Base-by-base conservation (phyloP, 1,284 basidiomycete genomes). In the Puccinia triticina region DNA sequence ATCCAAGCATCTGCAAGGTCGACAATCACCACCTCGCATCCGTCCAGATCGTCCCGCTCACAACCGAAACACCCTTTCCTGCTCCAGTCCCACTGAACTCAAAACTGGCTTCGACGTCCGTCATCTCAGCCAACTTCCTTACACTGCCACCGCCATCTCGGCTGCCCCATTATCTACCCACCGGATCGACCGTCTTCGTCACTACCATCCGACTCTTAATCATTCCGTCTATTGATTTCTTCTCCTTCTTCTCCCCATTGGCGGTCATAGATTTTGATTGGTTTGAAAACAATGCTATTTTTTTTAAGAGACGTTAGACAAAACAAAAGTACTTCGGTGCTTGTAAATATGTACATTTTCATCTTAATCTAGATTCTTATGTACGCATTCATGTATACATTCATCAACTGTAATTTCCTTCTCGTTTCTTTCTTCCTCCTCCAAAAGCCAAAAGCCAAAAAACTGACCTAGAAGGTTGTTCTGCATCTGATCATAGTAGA, bases 91-190 rank as follows among this genome's bases (percentile, higher is more conserved):
- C 55, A 43, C 57, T 7, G 48, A 76, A 7, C 53, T 61, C 16
- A 76, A 40, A 34, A 76, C 74, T 26, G 74, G 74, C 59, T 10
- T 34, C 59, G 48, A 50, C 48, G 14, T 34, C 55, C n/a, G 29
- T 16, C 59, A 5, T 29, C 14, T 16, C 11, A 61, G 4, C 59
- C 29, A 32, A 14, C 59, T 61, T n/a, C 29, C 59, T 29, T 18
- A 12, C 59, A 11, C n/a, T 18, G 11, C 59, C 29, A 18, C 29
- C 10, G 23, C n/a, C 57, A 11, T 59, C 57, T 29, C 23, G 11
- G 5, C 16, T 32, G 1, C 59, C 29, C 10, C 29, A 4, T 61
- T 18, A 18, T 34, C 29, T 32, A 29, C 1, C 32, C 29, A 12
- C 26, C 50, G 16, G 23, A 53, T 53, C 50, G 23, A 53, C 50